Base-by-base conservation (phyloP, 2,329 filamentous ascomycete genomes). In the Alternaria postmessia region DNA sequence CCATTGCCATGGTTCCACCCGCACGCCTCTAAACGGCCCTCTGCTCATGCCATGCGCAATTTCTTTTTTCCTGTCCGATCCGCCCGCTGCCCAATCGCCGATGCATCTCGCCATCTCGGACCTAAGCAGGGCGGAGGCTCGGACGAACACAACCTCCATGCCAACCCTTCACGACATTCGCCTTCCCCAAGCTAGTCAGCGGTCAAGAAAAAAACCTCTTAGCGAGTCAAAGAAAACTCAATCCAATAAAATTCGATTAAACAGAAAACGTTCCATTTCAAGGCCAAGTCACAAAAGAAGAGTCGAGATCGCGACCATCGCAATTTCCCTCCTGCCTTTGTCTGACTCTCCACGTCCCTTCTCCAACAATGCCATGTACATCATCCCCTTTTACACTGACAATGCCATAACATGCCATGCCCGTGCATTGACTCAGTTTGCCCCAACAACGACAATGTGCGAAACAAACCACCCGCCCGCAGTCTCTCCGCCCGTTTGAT, bases 11-110 rank as follows among this genome's bases (percentile, higher is more conserved):
- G 30, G 46, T 48, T 34, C 46, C 39, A 34, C 54, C 30, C 30
- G 26, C 32, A 42, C 28, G 32, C 42, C 18, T 30, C 18, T 16
- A n/a, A 8, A 43, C 18, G 11, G 32, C 18, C 22, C n/a, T 34
- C 39, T 38, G n/a, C n/a, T 46, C 38, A 20, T 30, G 47, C 43
- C 18, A 36, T 26, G 44, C 47, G 58, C 61, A 68, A 68, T 68
- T 63, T 69, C 66, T 41, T 57, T 67, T 56, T 59, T 51, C 44
- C 52, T 56, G 18, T 26, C 52, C 54, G 57, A 65, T 59, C 20
- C n/a, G 32, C 20, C 22, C 48, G 30, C 39, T 38, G 42, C 39
- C 32, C 44, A 20, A 26, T 11, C 43, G 53, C 43, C 43, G 28
- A 48, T 53, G 38, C 41, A 53, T 41, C 18, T 53, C 38, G 36